Evolutionary conservation across 768 basidiomycete genomes (phyloP).

Genomic region (Suillus hirtellus): DNA sequence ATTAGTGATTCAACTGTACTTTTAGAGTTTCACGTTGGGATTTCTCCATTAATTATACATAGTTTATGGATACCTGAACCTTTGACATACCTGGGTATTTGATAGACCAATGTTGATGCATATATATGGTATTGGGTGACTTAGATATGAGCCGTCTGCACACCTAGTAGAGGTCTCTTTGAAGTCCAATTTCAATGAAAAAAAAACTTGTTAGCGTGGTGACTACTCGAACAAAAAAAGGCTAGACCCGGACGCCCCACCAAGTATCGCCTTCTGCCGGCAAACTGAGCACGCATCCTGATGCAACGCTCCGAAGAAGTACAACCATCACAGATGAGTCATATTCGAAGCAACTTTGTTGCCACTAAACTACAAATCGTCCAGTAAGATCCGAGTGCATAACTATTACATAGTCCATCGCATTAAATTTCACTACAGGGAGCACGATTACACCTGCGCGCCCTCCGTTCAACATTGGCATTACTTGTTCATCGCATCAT

Average conservation of each 20-base stretch:
- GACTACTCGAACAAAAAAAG: not conserved
- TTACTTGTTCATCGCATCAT: slow-evolving; percentile 7
- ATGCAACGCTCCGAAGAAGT: not conserved
- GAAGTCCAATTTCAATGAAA: not conserved
- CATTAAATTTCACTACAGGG: slow-evolving; percentile 1
- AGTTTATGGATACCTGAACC: not conserved
- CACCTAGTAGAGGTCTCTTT: not conserved
- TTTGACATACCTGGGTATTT: not conserved
- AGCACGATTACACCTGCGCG: not conserved
- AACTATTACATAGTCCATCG: slow-evolving; percentile 5
- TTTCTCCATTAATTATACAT: not conserved
- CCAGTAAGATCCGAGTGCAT: slow-evolving; percentile 4
- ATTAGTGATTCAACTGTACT: not conserved
- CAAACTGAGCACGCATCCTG: not conserved
- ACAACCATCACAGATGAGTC: slow-evolving; percentile 1
- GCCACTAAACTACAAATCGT: slow-evolving; percentile 5
- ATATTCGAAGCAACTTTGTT: slow-evolving; percentile 1
- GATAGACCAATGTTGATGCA: not conserved
- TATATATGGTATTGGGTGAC: not conserved
- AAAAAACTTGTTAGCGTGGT: not conserved
- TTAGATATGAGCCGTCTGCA: not conserved
- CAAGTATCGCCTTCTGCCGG: not conserved
- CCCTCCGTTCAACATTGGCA: not conserved
- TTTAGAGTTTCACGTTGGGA: not conserved
- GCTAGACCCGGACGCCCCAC: not conserved